A percentile compares a stretch with the other conserved stretches of the same genome.
phyloP scores from a whole-genome alignment of 1,284 basidiomycete species.

The Fomitiporia mediterranea region DNA sequence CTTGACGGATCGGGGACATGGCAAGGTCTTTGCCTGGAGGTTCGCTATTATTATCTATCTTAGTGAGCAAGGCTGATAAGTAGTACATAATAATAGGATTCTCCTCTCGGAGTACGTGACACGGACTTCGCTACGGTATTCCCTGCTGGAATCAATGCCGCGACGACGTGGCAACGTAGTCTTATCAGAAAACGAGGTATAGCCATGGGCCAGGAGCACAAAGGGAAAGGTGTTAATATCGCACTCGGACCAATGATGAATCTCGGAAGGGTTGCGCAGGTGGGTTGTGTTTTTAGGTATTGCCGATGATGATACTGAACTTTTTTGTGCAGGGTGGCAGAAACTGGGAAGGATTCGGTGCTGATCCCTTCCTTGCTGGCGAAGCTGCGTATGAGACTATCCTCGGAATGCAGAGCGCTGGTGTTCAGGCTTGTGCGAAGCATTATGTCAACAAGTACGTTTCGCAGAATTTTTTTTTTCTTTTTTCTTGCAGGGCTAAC shows the following conservation, averaged over 20 bases:
- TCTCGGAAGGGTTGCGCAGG: slow-evolving; percentile 55
- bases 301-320: not conserved
- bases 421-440: slow-evolving; percentile 77
- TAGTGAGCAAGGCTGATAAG: not conserved
- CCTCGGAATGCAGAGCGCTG: slow-evolving; percentile 65
- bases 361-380: slow-evolving; percentile 70
- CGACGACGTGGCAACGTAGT: slow-evolving; percentile 55
- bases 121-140: slow-evolving; percentile 54
- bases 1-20: slow-evolving; percentile 31
- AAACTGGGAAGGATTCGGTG: slow-evolving; percentile 85
- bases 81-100: slow-evolving; percentile 38
- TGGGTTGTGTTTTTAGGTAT: not conserved
- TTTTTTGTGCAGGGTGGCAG: slow-evolving; percentile 48
- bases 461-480: slow-evolving; percentile 24
- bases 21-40: slow-evolving; percentile 66
- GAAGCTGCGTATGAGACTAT: slow-evolving; percentile 73
- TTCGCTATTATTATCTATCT: slow-evolving; percentile 22
- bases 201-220: slow-evolving; percentile 75
- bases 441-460: slow-evolving; percentile 71
- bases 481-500: not conserved
- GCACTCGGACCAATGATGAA: slow-evolving; percentile 68
- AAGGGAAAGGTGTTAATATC: slow-evolving; percentile 71
- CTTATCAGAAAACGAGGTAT: slow-evolving; percentile 69
- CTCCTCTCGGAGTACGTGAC: slow-evolving; percentile 40
- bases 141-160: slow-evolving; percentile 55